Evolutionary conservation across 129 eudicot species (phyloP).

Genomic region (Tagetes erecta): DNA sequence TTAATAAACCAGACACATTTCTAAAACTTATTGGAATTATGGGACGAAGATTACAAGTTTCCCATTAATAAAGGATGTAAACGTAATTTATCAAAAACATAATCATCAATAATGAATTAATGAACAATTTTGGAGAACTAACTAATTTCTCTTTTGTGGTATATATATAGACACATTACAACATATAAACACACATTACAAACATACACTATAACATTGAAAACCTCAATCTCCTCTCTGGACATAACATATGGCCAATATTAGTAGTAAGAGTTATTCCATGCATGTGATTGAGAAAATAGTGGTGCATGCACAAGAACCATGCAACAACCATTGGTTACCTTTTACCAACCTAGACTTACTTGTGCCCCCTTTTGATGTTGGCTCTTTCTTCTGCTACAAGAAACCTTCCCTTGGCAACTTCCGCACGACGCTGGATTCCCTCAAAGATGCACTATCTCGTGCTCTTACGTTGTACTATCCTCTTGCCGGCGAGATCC

Average conservation of each 20-base stretch:
- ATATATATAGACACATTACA: background rate
- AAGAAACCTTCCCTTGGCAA: slow-evolving; percentile 20
- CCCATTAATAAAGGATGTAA: no score
- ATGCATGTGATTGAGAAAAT: slow-evolving; percentile 35
- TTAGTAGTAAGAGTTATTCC: background rate
- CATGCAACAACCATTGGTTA: slow-evolving; percentile 46
- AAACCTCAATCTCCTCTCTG: background rate
- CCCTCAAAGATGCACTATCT: slow-evolving; percentile 46
- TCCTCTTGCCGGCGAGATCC: slow-evolving; percentile 41
- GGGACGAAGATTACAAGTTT: no score
- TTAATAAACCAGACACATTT: no score
- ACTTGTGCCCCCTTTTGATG: slow-evolving; percentile 50
- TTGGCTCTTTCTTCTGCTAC: slow-evolving; percentile 51
- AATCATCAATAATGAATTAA: no score
- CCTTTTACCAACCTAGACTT: slow-evolving; percentile 54
- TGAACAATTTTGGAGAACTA: no score
- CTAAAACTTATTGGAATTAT: no score
- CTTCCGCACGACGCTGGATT: slow-evolving; percentile 14
- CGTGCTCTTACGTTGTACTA: slow-evolving; percentile 36
- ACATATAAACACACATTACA: background rate
- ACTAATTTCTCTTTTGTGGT: no score
- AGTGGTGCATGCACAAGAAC: slow-evolving; percentile 39
- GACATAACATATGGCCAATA: background rate
- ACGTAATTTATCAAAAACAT: no score
- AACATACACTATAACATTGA: background rate